Conservation (phyloP, 495 filamentous ascomycete species). For the Xylaria palmicola region DNA sequence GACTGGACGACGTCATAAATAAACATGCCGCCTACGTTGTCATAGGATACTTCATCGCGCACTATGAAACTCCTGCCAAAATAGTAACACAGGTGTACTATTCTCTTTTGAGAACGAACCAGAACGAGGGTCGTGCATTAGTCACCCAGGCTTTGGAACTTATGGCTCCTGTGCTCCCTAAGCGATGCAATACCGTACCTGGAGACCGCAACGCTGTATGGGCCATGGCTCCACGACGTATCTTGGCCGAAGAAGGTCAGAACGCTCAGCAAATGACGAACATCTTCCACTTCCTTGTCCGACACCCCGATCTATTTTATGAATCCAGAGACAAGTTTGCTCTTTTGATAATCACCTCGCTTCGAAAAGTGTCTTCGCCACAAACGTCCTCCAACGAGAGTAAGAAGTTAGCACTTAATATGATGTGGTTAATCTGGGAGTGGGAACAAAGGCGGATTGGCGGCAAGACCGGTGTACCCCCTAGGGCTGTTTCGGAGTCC, state of each 20-base stretch:
- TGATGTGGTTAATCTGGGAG: constrained; percentile 84
- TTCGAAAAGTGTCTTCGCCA: constrained; percentile 82
- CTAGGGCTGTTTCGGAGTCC: constrained; percentile 59
- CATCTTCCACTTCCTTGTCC: constrained; percentile 95
- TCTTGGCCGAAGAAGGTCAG: constrained; percentile 91
- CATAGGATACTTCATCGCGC: constrained; percentile 95
- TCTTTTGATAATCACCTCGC: constrained; percentile 79
- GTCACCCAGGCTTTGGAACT: constrained; percentile 94
- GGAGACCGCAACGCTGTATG: constrained; percentile 61
- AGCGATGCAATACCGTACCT: constrained; percentile 53
- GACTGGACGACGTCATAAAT: constrained; percentile 97
- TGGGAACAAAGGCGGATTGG: constrained; percentile 86
- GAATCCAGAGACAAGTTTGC: constrained; percentile 90
- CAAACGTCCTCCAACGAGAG: constrained; percentile 87
- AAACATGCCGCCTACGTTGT: constrained; percentile 98
- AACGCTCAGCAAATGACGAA: constrained; percentile 95
- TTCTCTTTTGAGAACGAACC: constrained; percentile 84
- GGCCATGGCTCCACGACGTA: constrained; percentile 87
- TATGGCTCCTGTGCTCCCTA: constrained; percentile 89
- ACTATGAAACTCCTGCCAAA: constrained; percentile 94
- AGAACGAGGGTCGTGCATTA: constrained; percentile 88
- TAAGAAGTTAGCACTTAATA: constrained; percentile 85
- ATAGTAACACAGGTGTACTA: constrained; percentile 94
- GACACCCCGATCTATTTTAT: constrained; percentile 90
- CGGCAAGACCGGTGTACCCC: constrained; percentile 42